A percentile compares a stretch with the other conserved stretches of the same genome.
Evolutionary conservation across 2,329 filamentous ascomycete species (phyloP).

Genomic region (Aspergillus sp.): DNA sequence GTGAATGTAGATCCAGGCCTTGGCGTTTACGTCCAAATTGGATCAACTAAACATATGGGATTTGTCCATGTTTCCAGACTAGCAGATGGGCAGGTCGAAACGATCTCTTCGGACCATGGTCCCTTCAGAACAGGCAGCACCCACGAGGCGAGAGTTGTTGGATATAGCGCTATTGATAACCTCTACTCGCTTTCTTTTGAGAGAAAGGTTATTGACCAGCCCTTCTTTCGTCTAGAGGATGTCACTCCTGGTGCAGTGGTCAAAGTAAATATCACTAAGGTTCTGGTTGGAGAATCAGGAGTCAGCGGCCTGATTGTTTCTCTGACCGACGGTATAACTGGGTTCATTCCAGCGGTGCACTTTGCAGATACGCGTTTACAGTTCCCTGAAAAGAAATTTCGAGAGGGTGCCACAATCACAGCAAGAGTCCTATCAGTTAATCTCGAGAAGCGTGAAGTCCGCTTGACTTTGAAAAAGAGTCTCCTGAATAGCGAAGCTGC

Average conservation of each 20-base stretch:
- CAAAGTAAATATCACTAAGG: conserved; percentile 79
- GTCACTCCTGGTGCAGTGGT: conserved; percentile 78
- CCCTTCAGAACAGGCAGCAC: conserved; percentile 74
- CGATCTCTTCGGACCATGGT: conserved; percentile 72
- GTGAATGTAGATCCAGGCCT: conserved; percentile 75
- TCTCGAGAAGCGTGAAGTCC: conserved; percentile 71
- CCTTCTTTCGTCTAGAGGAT: conserved; percentile 89
- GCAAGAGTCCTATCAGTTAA: conserved; percentile 82
- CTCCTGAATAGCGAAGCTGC: conserved; percentile 83
- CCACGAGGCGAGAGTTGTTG: conserved; percentile 78
- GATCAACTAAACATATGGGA: conserved; percentile 65
- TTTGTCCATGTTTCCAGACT: conserved; percentile 95
- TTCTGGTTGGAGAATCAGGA: conserved; percentile 75
- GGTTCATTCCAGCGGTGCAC: conserved; percentile 85
- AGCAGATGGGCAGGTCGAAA: conserved; percentile 85
- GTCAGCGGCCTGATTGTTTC: conserved; percentile 79
- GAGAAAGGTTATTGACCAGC: conserved; percentile 76
- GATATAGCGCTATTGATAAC: conserved; percentile 85
- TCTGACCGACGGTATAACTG: conserved; percentile 81
- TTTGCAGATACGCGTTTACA: conserved; percentile 84
- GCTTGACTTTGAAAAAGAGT: conserved; percentile 90
- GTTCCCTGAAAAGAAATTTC: conserved; percentile 95
- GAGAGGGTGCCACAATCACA: conserved; percentile 80
- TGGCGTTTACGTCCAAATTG: conserved; percentile 77
- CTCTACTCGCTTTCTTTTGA: conserved; percentile 84